These are phyloP conservation scores for Excoecaria agallocha DNA, from an alignment of 345 rosid species.

Conservation along the genomic window DNA sequence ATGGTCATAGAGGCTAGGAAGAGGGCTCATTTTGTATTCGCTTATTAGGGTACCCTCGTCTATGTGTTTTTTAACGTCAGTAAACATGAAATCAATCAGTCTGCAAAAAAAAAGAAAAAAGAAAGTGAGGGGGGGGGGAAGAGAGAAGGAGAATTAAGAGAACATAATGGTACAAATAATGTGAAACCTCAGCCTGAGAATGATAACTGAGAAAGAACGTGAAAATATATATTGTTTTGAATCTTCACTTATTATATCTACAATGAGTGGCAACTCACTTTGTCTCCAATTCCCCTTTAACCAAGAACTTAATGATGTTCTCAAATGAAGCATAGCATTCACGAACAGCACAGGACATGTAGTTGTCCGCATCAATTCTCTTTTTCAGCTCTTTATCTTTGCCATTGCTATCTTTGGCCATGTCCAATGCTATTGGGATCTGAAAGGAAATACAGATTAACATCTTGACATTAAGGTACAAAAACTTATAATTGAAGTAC, in stretches of 20 bases:
- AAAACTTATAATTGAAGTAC: neutral
- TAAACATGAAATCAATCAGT: slow-evolving; percentile 63
- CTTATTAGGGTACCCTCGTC: slow-evolving; percentile 33
- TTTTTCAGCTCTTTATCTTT: slow-evolving; percentile 88
- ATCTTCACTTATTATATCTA: slow-evolving; percentile 3
- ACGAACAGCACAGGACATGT: slow-evolving; percentile 89
- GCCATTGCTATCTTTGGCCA: slow-evolving; percentile 97
- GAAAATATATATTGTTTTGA: neutral
- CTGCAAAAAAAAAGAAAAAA: slow-evolving; percentile 43
- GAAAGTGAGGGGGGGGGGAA: too few species aligned
- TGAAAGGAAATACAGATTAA: slow-evolving; percentile 29
- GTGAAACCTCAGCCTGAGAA: slow-evolving; percentile 12
- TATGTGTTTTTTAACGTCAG: slow-evolving; percentile 58
- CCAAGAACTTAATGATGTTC: slow-evolving; percentile 72
- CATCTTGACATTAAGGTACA: slow-evolving; percentile 8
- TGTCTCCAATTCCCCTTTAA: slow-evolving; percentile 66
- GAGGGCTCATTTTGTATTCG: slow-evolving; percentile 80
- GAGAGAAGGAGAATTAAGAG: neutral
- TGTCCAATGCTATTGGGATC: slow-evolving; percentile 98
- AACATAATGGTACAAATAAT: slow-evolving; percentile 9
- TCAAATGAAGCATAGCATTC: slow-evolving; percentile 95
- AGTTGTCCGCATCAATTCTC: slow-evolving; percentile 65
- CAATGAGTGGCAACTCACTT: slow-evolving; percentile 46
- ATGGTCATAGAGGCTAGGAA: slow-evolving; percentile 80
- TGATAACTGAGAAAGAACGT: neutral